Evolutionary conservation across 306 rosid genomes (phyloP).

Genomic region (Gastrolobium villosum): DNA sequence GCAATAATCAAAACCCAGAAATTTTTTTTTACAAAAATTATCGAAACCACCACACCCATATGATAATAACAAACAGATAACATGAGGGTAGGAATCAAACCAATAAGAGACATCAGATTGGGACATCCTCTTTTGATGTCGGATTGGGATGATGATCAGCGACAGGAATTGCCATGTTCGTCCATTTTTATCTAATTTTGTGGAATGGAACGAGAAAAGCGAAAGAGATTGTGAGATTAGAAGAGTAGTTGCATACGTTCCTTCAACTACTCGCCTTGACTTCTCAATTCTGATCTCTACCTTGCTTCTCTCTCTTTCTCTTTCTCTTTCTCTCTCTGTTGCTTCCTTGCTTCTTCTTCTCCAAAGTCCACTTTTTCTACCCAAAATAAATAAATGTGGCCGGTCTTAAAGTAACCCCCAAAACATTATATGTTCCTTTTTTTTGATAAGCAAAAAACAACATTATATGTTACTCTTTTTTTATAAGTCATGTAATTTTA

Average conservation of each 20-base stretch:
- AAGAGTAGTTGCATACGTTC: background rate
- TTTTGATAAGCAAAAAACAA: too few species aligned
- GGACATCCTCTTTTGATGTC: constrained; percentile 56
- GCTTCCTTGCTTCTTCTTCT: too few species aligned
- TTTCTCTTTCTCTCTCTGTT: background rate
- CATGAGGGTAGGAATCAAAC: constrained; percentile 18
- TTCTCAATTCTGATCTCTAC: background rate
- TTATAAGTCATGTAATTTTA: too few species aligned
- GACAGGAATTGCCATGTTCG: constrained; percentile 33
- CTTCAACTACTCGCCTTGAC: constrained; percentile 1
- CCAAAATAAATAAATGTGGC: background rate
- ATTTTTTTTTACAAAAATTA: background rate
- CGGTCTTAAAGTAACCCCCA: too few species aligned
- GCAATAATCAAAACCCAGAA: constrained; percentile 7
- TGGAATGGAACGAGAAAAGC: background rate
- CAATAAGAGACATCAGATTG: constrained; percentile 64
- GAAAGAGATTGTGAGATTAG: background rate
- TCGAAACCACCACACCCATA: background rate
- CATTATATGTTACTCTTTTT: too few species aligned
- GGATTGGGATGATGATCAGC: constrained; percentile 29
- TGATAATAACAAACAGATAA: background rate
- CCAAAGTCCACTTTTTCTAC: background rate
- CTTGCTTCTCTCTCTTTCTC: background rate
- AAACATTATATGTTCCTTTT: too few species aligned
- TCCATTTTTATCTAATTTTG: constrained; percentile 43